phyloP scores from a whole-genome alignment of 192 early-diverging fungal species.

The Backusella parvicylindrica region DNA sequence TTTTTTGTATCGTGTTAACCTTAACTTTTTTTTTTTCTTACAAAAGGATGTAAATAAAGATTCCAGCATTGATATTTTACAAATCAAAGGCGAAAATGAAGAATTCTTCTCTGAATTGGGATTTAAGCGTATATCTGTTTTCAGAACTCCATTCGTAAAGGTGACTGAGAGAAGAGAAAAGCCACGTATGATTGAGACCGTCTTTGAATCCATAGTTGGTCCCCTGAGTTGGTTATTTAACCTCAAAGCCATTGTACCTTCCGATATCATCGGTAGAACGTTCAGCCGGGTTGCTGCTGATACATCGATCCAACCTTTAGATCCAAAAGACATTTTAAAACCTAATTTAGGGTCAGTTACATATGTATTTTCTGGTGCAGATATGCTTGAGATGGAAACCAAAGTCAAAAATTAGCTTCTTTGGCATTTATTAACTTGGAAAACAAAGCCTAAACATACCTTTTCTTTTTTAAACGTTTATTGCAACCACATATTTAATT shows the following conservation, averaged over 20 bases:
- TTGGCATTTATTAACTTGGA: too few species aligned
- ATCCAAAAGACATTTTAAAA: background rate
- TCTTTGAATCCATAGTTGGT: background rate
- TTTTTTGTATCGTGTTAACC: background rate
- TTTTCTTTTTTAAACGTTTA: too few species aligned
- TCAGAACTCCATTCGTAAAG: background rate
- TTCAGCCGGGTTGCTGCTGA: constrained; percentile 7
- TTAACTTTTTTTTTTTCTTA: background rate
- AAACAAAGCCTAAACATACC: too few species aligned
- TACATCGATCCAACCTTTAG: background rate
- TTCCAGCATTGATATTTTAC: constrained; percentile 34
- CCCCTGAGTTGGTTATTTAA: background rate
- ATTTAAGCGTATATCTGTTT: background rate
- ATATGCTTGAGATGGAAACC: background rate
- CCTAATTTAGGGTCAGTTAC: background rate
- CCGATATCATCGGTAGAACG: constrained; percentile 14
- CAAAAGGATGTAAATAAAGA: background rate
- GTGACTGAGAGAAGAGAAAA: background rate
- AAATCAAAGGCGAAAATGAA: constrained; percentile 45
- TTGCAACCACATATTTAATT: too few species aligned
- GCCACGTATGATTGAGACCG: background rate
- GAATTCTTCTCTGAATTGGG: background rate
- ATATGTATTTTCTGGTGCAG: background rate
- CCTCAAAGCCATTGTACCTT: background rate
- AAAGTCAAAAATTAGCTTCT: background rate